phyloP scores from a whole-genome alignment of 202 grass and related monocot species.

The Hordeum pubiflorum region DNA sequence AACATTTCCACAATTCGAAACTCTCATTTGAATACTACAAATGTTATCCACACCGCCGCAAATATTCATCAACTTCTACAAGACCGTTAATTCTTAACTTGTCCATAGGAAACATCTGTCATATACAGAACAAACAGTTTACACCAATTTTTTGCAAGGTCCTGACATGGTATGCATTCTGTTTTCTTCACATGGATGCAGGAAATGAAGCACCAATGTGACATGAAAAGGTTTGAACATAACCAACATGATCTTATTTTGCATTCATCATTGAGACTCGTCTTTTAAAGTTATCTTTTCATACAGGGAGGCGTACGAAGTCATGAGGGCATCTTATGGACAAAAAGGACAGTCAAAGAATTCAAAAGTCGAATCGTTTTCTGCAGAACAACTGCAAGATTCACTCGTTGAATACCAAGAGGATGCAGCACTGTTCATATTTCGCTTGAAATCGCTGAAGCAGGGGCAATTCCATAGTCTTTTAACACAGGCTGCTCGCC shows the following conservation, averaged over 20 bases:
- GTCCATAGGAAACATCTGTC: neutral
- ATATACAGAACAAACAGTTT: neutral
- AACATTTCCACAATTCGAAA: neutral
- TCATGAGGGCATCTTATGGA: slow-evolving; percentile 46
- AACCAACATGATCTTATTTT: neutral
- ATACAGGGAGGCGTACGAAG: slow-evolving; percentile 50
- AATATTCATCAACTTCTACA: slow-evolving; percentile 3
- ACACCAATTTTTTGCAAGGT: neutral
- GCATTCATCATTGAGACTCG: neutral
- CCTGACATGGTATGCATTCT: slow-evolving; percentile 14
- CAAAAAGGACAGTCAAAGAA: slow-evolving; percentile 49
- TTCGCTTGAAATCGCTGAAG: slow-evolving; percentile 89
- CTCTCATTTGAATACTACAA: neutral
- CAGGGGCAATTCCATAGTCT: slow-evolving; percentile 85
- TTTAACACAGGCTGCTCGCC: slow-evolving; percentile 78
- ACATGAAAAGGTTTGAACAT: slow-evolving; percentile 66
- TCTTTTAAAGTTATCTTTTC: neutral
- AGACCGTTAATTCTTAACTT: neutral
- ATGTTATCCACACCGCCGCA: neutral
- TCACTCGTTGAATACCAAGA: slow-evolving; percentile 62
- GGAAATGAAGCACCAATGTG: slow-evolving; percentile 85
- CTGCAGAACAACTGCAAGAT: slow-evolving; percentile 50
- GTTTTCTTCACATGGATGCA: slow-evolving; percentile 27
- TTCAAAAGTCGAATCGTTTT: slow-evolving; percentile 41
- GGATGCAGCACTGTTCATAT: slow-evolving; percentile 63